Evolutionary conservation across 148 eudicot species (phyloP), one percentile per base, ranked within the genome.

Genomic region (Polygonum aviculare): DNA sequence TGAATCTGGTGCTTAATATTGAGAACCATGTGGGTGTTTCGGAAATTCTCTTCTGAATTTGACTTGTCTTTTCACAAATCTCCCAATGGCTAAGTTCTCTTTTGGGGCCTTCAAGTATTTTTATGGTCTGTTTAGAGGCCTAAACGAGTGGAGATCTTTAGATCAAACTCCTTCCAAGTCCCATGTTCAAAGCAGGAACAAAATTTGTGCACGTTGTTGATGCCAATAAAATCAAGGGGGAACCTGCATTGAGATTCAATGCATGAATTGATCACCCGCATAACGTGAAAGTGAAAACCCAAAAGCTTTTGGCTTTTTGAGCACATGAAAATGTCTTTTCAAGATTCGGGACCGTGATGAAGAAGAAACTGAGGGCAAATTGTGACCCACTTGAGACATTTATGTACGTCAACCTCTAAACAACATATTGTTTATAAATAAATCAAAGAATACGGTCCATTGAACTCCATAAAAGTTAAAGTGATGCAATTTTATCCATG

Each of bases 151-250:
- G 9, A 44, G 9, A 6, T 44, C 7, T 26, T 26, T 26, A 0
- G 31, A 26, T 26, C 8, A 44, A 44, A 44, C 47, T 44, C 47
- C 9, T 6, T 6, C 16, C 16, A 51, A 15, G n/a, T 14, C 55
- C 16, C 55, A 18, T 1, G 57, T 16, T 14, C n/a, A 51, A 5
- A 16, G 18, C 57, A 51, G n/a, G 57, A 63, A 22, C 40, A 26
- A 63, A 63, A 63, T 63, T 35, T 33, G 40, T 63, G 41, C 70
- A 63, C 70, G 70, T 63, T 63, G 41, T 63, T 33, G 70, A 63
- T 21, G 10, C 9, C 7, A 59, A 59, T 59, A 33, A 19, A 4
- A 33, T 63, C 5, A 63, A 33, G 70, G 39, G 70, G 39, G 31
- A 65, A 36, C 16, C 19, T 35, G 40, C 9, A 22, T 5, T 35